These are phyloP conservation scores for Suillus decipiens DNA, from an alignment of 768 basidiomycete species.

Conservation along the genomic window DNA sequence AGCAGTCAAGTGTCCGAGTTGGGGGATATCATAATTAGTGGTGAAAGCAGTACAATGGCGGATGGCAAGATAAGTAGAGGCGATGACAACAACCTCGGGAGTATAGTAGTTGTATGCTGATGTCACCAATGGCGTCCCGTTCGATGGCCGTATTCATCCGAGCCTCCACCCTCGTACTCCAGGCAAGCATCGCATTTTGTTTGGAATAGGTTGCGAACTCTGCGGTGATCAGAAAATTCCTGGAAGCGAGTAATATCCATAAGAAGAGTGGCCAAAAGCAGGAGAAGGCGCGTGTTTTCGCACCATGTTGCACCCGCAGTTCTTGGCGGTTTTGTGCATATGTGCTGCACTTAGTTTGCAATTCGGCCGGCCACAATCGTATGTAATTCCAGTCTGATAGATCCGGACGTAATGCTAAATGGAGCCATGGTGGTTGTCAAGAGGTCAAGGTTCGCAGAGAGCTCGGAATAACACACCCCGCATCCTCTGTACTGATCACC, in stretches of 20 bases:
- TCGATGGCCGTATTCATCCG: constrained; percentile 36
- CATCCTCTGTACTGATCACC: constrained; percentile 48
- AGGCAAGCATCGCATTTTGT: constrained; percentile 61
- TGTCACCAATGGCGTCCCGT: constrained; percentile 26
- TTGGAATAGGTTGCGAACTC: constrained; percentile 67
- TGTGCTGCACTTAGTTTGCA: constrained; percentile 62
- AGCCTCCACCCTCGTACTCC: constrained; percentile 26
- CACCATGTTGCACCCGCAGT: constrained; percentile 56
- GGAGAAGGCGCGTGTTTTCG: constrained; percentile 7
- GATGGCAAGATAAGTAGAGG: constrained; percentile 3
- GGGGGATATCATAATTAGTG: constrained; percentile 9
- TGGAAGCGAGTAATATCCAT: constrained; percentile 21
- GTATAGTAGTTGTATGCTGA: constrained; percentile 9
- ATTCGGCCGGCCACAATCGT: constrained; percentile 51
- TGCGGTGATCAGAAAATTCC: constrained; percentile 48
- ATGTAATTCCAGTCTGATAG: constrained; percentile 62
- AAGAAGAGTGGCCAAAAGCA: constrained; percentile 2
- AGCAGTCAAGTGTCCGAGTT: constrained; percentile 9
- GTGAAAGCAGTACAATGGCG: constrained; percentile 8
- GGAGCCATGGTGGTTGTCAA: constrained; percentile 5
- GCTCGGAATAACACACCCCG: constrained; percentile 30
- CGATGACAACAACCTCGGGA: neutral
- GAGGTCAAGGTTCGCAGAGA: constrained; percentile 7
- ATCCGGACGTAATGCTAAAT: constrained; percentile 61
- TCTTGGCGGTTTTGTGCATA: constrained; percentile 56